Conservation (phyloP, 371 early-diverging fungal species). For the Conidiobolus incongruus region DNA sequence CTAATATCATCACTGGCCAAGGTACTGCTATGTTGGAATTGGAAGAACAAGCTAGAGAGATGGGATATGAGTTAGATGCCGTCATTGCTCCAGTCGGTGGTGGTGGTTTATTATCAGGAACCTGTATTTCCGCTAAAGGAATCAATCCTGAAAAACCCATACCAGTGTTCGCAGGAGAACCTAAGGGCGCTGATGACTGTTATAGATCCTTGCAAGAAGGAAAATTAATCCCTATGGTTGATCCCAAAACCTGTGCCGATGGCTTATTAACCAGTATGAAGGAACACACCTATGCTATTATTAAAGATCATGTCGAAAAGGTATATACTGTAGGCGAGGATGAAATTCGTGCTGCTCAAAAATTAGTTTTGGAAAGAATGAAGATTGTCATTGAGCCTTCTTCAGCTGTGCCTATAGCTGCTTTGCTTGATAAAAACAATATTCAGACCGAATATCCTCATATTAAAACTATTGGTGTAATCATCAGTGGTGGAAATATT, state of each 20-base stretch:
- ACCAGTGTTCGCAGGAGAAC: conserved; percentile 63
- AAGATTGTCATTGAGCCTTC: conserved; percentile 5
- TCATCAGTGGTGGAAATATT: neutral
- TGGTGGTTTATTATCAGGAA: conserved; percentile 78
- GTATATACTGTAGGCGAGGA: conserved; percentile 76
- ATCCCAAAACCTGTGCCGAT: conserved; percentile 88
- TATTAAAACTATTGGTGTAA: neutral
- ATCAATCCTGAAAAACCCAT: conserved; percentile 34
- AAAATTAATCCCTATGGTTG: conserved; percentile 29
- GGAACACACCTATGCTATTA: conserved; percentile 58
- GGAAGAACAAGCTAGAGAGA: conserved; percentile 18
- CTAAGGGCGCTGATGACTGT: conserved; percentile 78
- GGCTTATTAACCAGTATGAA: conserved; percentile 89
- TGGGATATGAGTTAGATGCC: conserved; percentile 28
- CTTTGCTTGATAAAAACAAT: neutral
- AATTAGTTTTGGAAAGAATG: conserved; percentile 69
- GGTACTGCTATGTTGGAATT: conserved; percentile 83
- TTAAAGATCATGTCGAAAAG: conserved; percentile 37
- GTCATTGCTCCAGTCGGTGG: conserved; percentile 83
- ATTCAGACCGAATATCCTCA: neutral
- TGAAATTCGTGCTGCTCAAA: conserved; percentile 91
- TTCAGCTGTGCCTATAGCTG: conserved; percentile 7
- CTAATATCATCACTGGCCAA: conserved; percentile 91
- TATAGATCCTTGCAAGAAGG: conserved; percentile 36
- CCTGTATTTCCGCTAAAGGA: conserved; percentile 71